These are phyloP conservation scores for Malus fusca DNA, from an alignment of 306 rosid genomes.

Conservation along the genomic window DNA sequence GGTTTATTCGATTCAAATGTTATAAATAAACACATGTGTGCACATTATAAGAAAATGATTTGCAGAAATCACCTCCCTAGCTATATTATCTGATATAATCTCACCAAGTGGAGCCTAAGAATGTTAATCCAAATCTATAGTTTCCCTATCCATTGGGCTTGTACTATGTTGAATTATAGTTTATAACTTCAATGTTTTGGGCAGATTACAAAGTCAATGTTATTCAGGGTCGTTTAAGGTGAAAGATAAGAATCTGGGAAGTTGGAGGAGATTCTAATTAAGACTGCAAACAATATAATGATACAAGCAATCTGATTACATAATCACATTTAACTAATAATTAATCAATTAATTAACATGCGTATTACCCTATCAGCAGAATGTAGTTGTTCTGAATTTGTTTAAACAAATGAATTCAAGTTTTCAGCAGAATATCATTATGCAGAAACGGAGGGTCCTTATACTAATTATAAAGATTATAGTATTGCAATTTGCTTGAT, in stretches of 20 bases:
- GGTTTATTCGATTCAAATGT: too few species aligned
- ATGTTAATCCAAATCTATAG: neutral
- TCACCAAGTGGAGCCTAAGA: neutral
- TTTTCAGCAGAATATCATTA: neutral
- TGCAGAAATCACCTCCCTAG: too few species aligned
- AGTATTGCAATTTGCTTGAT: neutral
- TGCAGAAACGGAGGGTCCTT: slow-evolving; percentile 1
- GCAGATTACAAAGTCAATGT: neutral
- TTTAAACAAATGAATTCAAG: neutral
- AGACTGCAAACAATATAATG: neutral
- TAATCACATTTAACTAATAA: neutral
- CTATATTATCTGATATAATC: neutral
- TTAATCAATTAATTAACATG: neutral
- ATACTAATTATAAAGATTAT: neutral
- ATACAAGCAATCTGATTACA: neutral
- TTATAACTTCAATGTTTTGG: neutral
- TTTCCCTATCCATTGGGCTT: neutral
- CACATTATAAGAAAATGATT: too few species aligned
- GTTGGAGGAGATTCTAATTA: neutral
- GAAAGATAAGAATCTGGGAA: neutral
- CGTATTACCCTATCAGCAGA: neutral
- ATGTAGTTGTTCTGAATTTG: neutral
- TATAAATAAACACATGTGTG: too few species aligned
- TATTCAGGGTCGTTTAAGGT: neutral
- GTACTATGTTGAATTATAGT: neutral